Percentiles rank a stretch among this genome's conserved stretches.
phyloP scores from a whole-genome alignment of 768 basidiomycete genomes.

The Russula sp. region DNA sequence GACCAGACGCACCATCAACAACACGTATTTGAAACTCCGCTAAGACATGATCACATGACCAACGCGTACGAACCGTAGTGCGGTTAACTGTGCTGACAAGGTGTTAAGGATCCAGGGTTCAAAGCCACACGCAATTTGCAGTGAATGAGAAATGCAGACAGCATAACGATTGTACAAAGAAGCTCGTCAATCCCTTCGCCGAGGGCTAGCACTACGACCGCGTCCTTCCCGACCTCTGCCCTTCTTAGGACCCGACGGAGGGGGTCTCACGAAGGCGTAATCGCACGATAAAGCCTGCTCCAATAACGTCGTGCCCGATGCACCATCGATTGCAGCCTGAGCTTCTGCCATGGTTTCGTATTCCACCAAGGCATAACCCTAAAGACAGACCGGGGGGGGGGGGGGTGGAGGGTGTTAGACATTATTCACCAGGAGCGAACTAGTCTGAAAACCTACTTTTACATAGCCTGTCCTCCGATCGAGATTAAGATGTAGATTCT shows the following conservation, averaged over 20 bases:
- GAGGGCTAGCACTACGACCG: conserved; percentile 78
- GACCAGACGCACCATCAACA: conserved; percentile 6
- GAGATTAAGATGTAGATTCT: conserved; percentile 95
- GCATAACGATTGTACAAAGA: conserved; percentile 9
- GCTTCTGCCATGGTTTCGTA: conserved; percentile 96
- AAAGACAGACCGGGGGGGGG: conserved; percentile 11
- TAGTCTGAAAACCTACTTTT: conserved; percentile 61
- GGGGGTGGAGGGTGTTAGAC: too few species aligned
- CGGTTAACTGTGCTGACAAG: too few species aligned
- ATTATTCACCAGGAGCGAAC: neutral
- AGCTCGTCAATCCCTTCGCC: conserved; percentile 42
- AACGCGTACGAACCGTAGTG: too few species aligned
- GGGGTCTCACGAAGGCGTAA: conserved; percentile 87
- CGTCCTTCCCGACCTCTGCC: conserved; percentile 62
- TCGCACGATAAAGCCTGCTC: conserved; percentile 89
- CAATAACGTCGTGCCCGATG: conserved; percentile 75
- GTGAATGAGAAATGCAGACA: neutral
- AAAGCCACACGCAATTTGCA: too few species aligned
- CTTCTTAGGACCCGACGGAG: conserved; percentile 77
- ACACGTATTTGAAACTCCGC: conserved; percentile 16
- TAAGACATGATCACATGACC: conserved; percentile 3
- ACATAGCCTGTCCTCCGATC: conserved; percentile 98
- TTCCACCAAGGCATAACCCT: conserved; percentile 98
- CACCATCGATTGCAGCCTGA: conserved; percentile 88
- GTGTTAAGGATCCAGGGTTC: neutral